Evolutionary conservation across 2,329 filamentous ascomycete genomes (phyloP).

Genomic region (Furcasterigmium furcatum): DNA sequence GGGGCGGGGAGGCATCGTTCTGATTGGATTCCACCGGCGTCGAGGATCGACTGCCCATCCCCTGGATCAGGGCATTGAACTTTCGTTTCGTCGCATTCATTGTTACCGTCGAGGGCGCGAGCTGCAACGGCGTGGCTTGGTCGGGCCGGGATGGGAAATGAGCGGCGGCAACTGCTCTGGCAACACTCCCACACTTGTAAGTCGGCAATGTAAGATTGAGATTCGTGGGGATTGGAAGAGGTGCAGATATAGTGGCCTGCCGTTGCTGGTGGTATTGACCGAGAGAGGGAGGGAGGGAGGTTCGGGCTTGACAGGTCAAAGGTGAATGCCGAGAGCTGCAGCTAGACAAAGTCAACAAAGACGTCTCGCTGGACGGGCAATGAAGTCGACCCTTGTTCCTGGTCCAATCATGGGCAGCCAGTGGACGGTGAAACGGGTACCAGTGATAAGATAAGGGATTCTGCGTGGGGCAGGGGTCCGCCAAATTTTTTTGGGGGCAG

Average conservation of each 20-base stretch:
- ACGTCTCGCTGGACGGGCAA: slow-evolving; percentile 10
- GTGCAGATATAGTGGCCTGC: too few species aligned
- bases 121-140: background rate
- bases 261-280: too few species aligned
- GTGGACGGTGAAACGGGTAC: too few species aligned
- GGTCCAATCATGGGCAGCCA: background rate
- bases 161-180: too few species aligned
- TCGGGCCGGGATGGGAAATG: background rate
- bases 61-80: slow-evolving; percentile 72
- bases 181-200: too few species aligned
- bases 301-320: too few species aligned
- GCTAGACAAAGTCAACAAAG: slow-evolving; percentile 12
- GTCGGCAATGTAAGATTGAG: too few species aligned
- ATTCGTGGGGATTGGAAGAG: too few species aligned
- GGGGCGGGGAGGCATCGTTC: slow-evolving; percentile 6
- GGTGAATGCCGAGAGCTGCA: too few species aligned
- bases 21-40: slow-evolving; percentile 14
- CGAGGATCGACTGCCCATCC: slow-evolving; percentile 44
- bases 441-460: slow-evolving; percentile 3
- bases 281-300: too few species aligned
- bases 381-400: slow-evolving; percentile 9
- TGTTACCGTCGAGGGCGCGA: slow-evolving; percentile 9
- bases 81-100: slow-evolving; percentile 83
- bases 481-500: slow-evolving; percentile 6
- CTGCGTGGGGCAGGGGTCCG: slow-evolving; percentile 9